Evolutionary conservation across 108 stramenopile genomes (phyloP).

Genomic region (Poteriospumella lacustris): DNA sequence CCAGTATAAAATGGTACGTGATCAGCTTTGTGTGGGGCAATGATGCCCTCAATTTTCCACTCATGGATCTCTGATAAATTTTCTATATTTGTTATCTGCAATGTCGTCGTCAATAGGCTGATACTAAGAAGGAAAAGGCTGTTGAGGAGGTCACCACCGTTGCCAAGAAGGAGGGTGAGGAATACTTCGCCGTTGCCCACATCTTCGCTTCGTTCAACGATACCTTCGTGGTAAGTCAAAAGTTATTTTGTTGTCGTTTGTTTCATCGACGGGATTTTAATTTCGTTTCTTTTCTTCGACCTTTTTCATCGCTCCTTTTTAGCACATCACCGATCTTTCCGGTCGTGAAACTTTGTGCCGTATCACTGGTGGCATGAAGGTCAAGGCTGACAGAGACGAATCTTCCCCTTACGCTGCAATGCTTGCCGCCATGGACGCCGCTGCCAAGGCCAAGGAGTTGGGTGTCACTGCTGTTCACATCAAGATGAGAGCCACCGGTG

Average conservation of each 20-base stretch:
- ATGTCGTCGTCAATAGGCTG: background rate
- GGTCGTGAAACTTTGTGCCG: constrained; percentile 98
- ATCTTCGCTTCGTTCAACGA: constrained; percentile 99
- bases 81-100: background rate
- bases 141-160: constrained; percentile 50
- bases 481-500: constrained; percentile 99
- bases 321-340: constrained; percentile 96
- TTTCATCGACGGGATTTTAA: background rate
- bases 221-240: constrained; percentile 79
- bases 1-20: too few species aligned
- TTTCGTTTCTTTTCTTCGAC: background rate
- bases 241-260: background rate
- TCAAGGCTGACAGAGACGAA: constrained; percentile 99
- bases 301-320: background rate
- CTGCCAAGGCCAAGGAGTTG: constrained; percentile 74
- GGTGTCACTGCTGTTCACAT: constrained; percentile 99
- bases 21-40: too few species aligned
- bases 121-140: constrained; percentile 39
- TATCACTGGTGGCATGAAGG: constrained; percentile 99
- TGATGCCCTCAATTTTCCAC: too few species aligned
- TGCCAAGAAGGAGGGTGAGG: constrained; percentile 80
- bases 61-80: background rate
- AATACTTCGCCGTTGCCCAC: constrained; percentile 98
- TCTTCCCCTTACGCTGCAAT: constrained; percentile 98
- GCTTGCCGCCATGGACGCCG: constrained; percentile 99